phyloP scores from a whole-genome alignment of 352 stramenopile genomes.

The Globisporangium yorkense region DNA sequence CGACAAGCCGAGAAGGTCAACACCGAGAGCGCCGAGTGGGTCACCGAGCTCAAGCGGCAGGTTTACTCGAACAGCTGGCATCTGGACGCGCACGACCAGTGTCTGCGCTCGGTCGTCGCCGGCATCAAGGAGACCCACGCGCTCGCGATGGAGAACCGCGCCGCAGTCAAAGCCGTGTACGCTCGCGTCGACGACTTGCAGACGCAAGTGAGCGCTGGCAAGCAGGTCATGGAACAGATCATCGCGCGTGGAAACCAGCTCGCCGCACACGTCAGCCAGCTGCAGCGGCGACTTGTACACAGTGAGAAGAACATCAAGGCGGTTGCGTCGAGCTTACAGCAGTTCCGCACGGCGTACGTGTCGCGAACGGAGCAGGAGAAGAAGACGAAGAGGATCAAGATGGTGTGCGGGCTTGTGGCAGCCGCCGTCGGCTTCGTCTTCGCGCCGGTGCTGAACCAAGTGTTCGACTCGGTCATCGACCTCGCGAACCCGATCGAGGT shows the following conservation, averaged over 20 bases:
- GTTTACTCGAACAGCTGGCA: neutral
- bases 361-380: conserved; percentile 14
- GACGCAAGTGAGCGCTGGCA: neutral
- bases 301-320: conserved; percentile 17
- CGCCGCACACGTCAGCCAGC: neutral
- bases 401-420: conserved; percentile 15
- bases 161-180: neutral
- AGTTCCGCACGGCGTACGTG: conserved; percentile 10
- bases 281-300: neutral
- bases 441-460: conserved; percentile 19
- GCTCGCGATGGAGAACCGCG: neutral
- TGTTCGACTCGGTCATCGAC: conserved; percentile 20
- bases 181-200: neutral
- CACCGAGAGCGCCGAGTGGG: neutral
- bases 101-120: neutral
- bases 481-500: conserved; percentile 20
- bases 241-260: neutral
- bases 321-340: conserved; percentile 13
- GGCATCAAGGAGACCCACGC: neutral
- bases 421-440: conserved; percentile 18
- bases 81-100: neutral
- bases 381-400: conserved; percentile 17
- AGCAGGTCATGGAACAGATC: neutral
- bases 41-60: neutral
- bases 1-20: neutral